Percentiles rank a stretch among this genome's conserved stretches.
Evolutionary conservation across 352 stramenopile species (phyloP).

Genomic region (Phytophthora macrochlamydospora): DNA sequence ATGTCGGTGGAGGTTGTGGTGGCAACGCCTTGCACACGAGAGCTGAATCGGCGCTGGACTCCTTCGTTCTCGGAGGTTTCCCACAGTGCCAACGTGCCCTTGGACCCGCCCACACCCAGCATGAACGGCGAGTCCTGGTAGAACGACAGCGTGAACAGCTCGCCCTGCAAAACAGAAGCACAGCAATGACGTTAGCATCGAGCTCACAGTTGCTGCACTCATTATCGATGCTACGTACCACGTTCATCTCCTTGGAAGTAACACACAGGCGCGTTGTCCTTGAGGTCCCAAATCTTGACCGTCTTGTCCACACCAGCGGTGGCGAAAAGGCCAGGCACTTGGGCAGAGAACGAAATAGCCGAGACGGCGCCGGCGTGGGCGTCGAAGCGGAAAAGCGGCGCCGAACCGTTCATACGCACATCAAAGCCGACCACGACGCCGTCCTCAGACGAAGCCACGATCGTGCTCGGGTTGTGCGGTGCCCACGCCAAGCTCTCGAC

Average conservation of each 20-base stretch:
- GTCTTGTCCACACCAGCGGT: conserved; percentile 98
- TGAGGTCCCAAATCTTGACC: conserved; percentile 97
- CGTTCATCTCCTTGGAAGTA: conserved; percentile 92
- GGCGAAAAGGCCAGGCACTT: conserved; percentile 93
- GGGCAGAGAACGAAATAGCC: conserved; percentile 83
- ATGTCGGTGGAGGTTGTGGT: conserved; percentile 51
- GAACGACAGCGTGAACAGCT: conserved; percentile 92
- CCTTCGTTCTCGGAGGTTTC: conserved; percentile 89
- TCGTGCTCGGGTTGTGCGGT: conserved; percentile 90
- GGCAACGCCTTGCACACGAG: conserved; percentile 53
- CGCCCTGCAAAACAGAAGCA: conserved; percentile 52
- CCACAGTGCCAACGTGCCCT: conserved; percentile 89
- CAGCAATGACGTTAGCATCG: conserved; percentile 11
- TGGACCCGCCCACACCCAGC: conserved; percentile 89
- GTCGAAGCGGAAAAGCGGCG: conserved; percentile 92
- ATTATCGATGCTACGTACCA: conserved; percentile 59
- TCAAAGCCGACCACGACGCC: conserved; percentile 95
- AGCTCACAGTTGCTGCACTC: conserved; percentile 1
- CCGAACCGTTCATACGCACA: conserved; percentile 93
- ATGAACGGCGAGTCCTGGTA: conserved; percentile 90
- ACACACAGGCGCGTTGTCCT: conserved; percentile 80
- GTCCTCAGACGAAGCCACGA: conserved; percentile 95
- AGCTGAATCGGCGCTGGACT: conserved; percentile 84
- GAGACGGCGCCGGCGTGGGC: conserved; percentile 91
- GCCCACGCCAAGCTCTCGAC: conserved; percentile 95